These are phyloP conservation scores for Phycomyces blakesleeanus DNA, from an alignment of 192 early-diverging fungal species.

Conservation along the genomic window DNA sequence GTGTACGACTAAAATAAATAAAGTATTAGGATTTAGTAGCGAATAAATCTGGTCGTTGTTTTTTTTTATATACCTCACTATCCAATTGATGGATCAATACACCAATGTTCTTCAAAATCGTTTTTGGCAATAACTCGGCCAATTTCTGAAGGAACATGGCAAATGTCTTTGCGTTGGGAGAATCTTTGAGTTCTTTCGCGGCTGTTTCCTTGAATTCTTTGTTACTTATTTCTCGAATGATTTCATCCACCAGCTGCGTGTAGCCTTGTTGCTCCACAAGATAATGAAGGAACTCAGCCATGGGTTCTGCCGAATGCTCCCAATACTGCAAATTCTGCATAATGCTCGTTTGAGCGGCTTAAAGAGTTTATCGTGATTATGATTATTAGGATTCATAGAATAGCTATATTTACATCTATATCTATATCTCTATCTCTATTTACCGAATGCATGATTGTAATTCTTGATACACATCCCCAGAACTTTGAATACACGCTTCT, in stretches of 20 bases:
- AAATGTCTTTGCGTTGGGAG: constrained; percentile 76
- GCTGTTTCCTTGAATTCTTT: constrained; percentile 49
- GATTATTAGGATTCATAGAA: no score
- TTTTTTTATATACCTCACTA: constrained; percentile 65
- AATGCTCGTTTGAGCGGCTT: constrained; percentile 69
- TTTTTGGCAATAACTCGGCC: constrained; percentile 77
- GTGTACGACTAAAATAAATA: constrained; percentile 65
- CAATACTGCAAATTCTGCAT: constrained; percentile 82
- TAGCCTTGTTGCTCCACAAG: constrained; percentile 59
- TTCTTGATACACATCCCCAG: constrained; percentile 75
- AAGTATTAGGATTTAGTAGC: background rate
- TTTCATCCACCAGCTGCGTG: constrained; percentile 67
- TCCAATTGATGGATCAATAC: constrained; percentile 82
- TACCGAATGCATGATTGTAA: constrained; percentile 75
- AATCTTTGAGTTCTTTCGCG: constrained; percentile 59
- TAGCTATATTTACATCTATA: no score
- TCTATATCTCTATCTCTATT: no score
- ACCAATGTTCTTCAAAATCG: constrained; percentile 86
- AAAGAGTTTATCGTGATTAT: background rate
- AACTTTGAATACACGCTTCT: constrained; percentile 57
- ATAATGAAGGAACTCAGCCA: constrained; percentile 72
- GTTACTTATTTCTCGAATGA: constrained; percentile 62
- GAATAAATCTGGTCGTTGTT: background rate
- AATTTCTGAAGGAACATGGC: constrained; percentile 78
- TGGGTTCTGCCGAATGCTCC: constrained; percentile 77